These are phyloP conservation scores for Fusarium sp. DNA, from an alignment of 2,329 filamentous ascomycete species.

Conservation along the genomic window DNA sequence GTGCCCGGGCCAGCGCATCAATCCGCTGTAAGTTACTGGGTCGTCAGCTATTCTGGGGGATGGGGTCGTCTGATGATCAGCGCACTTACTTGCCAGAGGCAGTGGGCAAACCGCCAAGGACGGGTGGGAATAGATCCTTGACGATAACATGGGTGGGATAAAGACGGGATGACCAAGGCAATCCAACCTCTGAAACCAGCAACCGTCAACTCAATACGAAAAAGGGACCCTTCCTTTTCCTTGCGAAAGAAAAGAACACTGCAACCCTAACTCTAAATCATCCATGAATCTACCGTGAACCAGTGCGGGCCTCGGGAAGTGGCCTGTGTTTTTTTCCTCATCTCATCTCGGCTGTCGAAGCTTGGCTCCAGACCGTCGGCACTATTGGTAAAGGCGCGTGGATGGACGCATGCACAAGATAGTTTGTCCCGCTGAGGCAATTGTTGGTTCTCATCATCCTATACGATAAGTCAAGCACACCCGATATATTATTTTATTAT, in stretches of 20 bases:
- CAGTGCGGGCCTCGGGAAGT: conserved; percentile 2
- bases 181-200: conserved; percentile 17
- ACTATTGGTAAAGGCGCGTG: not conserved
- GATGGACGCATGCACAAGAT: conserved; percentile 14
- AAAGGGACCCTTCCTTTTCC: conserved; percentile 26
- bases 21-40: conserved; percentile 1
- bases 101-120: not conserved
- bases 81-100: not conserved
- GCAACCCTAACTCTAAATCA: conserved; percentile 29
- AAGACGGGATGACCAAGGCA: conserved; percentile 9
- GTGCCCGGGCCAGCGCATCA: conserved; percentile 4
- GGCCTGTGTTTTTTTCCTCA: conserved; percentile 5
- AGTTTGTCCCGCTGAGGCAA: conserved; percentile 28
- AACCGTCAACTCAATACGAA: conserved; percentile 7
- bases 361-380: conserved; percentile 30
- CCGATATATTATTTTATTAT: too few relatives aligned
- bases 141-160: conserved; percentile 9
- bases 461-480: not conserved
- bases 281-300: conserved; percentile 11
- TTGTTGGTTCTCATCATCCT: conserved; percentile 16
- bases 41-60: not conserved
- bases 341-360: conserved; percentile 43
- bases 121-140: conserved; percentile 14
- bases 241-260: conserved; percentile 5
- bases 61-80: conserved; percentile 17